A percentile compares a stretch with the other conserved stretches of the same genome.
These are phyloP conservation scores for Anisodus tanguticus DNA, from an alignment of 257 asterid species.

Conservation along the genomic window DNA sequence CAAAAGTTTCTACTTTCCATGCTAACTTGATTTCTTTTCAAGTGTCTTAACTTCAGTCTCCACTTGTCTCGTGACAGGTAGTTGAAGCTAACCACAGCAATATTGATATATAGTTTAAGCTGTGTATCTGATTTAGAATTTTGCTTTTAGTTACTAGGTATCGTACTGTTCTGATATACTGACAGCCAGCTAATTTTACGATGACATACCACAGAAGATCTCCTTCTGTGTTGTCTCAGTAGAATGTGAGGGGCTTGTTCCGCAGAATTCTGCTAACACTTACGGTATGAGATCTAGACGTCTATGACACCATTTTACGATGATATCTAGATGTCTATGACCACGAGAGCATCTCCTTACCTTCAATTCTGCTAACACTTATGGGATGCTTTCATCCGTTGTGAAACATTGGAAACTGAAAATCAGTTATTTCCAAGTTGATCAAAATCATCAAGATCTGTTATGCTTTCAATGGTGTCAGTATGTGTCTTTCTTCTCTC, in stretches of 20 bases:
- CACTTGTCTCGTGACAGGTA: constrained; percentile 50
- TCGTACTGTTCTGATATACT: constrained; percentile 36
- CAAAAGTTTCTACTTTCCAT: constrained; percentile 40
- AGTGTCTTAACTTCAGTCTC: constrained; percentile 43
- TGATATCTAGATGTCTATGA: neutral
- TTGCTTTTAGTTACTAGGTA: constrained; percentile 35
- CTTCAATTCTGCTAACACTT: neutral
- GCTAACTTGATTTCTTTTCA: constrained; percentile 46
- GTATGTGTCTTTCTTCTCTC: constrained; percentile 4
- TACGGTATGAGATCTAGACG: neutral
- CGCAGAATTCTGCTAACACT: neutral
- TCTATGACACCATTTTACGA: neutral
- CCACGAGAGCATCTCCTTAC: neutral
- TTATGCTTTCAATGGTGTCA: neutral
- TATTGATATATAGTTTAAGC: constrained; percentile 41
- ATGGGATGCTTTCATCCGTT: constrained; percentile 1
- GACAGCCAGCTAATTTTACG: constrained; percentile 31
- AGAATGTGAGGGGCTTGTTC: constrained; percentile 19
- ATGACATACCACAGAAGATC: neutral
- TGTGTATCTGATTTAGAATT: constrained; percentile 32
- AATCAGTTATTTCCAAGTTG: constrained; percentile 13
- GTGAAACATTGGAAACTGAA: constrained; percentile 1
- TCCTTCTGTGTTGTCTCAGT: neutral
- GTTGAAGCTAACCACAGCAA: constrained; percentile 57
- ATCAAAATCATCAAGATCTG: constrained; percentile 19